A percentile compares a stretch with the other conserved stretches of the same genome.
Evolutionary conservation across 2,329 filamentous ascomycete genomes (phyloP).

Genomic region (Cercospora sp.): DNA sequence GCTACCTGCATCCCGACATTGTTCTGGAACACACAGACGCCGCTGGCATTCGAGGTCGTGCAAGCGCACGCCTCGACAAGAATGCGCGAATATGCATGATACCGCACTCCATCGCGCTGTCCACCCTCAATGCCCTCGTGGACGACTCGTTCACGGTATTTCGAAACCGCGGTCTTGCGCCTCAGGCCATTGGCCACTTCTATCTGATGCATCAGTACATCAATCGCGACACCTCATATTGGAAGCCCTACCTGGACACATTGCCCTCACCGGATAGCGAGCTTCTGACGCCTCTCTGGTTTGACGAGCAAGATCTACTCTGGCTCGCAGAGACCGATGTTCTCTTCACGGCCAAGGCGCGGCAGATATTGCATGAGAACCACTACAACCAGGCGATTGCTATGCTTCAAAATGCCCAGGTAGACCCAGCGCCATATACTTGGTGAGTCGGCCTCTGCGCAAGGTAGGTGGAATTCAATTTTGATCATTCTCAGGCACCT

Average conservation of each 20-base stretch:
- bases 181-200: constrained; percentile 40
- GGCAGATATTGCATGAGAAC: constrained; percentile 39
- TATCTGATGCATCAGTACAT: constrained; percentile 41
- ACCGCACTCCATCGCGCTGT: constrained; percentile 39
- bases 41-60: constrained; percentile 34
- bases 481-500: constrained; percentile 44
- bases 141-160: constrained; percentile 39
- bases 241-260: constrained; percentile 41
- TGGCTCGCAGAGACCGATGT: constrained; percentile 42
- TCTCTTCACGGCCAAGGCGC: constrained; percentile 33
- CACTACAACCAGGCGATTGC: constrained; percentile 40
- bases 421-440: constrained; percentile 41
- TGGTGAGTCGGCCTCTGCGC: constrained; percentile 40
- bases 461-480: constrained; percentile 33
- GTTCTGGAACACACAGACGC: constrained; percentile 27
- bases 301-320: constrained; percentile 35
- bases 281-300: constrained; percentile 39
- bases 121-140: constrained; percentile 41
- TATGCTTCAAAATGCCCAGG: constrained; percentile 34
- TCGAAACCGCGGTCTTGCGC: constrained; percentile 30
- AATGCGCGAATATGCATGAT: constrained; percentile 31
- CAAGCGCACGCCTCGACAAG: constrained; percentile 24
- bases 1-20: constrained; percentile 34
- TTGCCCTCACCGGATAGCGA: constrained; percentile 37
- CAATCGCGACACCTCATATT: constrained; percentile 38